phyloP scores from a whole-genome alignment of 805 yeast genomes.

The Lachancea cidri region DNA sequence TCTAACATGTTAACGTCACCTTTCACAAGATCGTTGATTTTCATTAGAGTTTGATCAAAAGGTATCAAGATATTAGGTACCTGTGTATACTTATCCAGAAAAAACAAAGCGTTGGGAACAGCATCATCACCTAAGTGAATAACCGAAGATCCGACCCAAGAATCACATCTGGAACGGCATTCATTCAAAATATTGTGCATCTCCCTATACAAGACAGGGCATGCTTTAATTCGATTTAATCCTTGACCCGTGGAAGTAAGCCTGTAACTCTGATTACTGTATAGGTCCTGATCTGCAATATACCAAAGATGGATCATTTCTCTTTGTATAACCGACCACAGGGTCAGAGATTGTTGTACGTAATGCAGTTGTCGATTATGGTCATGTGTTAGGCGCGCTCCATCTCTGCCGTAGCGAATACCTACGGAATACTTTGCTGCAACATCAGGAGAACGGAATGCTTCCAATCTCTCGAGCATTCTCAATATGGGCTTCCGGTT shows the following conservation, averaged over 20 bases:
- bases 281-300: slow-evolving; percentile 67
- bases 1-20: slow-evolving; percentile 43
- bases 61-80: slow-evolving; percentile 76
- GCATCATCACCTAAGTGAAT: slow-evolving; percentile 80
- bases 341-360: slow-evolving; percentile 65
- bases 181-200: slow-evolving; percentile 67
- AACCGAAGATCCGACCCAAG: slow-evolving; percentile 78
- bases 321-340: slow-evolving; percentile 74
- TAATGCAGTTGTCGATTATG: slow-evolving; percentile 70
- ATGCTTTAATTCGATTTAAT: slow-evolving; percentile 65
- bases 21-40: slow-evolving; percentile 47
- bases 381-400: slow-evolving; percentile 68
- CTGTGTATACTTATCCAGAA: slow-evolving; percentile 73
- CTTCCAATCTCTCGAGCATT: slow-evolving; percentile 49
- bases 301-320: slow-evolving; percentile 77
- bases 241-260: slow-evolving; percentile 78
- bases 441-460: slow-evolving; percentile 42
- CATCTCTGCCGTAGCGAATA: slow-evolving; percentile 59
- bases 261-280: slow-evolving; percentile 49
- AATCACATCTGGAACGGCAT: slow-evolving; percentile 55
- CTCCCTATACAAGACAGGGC: slow-evolving; percentile 62
- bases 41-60: slow-evolving; percentile 51
- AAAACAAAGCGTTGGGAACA: slow-evolving; percentile 77
- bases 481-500: slow-evolving; percentile 63
- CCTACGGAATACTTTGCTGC: slow-evolving; percentile 46